Evolutionary conservation across 2,329 filamentous ascomycete genomes (phyloP).

Genomic region (Penicillium sp.): DNA sequence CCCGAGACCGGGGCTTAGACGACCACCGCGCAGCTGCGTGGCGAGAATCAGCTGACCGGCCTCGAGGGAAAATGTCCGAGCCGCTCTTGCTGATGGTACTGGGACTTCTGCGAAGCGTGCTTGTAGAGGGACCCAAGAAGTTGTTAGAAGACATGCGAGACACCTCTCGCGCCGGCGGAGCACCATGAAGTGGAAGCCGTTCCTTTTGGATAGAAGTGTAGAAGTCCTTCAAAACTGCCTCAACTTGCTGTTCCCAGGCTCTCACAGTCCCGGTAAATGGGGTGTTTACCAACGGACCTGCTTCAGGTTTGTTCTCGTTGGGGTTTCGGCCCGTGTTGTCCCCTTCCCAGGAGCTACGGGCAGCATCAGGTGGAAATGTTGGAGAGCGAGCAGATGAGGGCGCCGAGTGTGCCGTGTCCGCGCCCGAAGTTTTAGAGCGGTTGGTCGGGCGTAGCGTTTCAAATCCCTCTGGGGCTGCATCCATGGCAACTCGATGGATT

Average conservation of each 20-base stretch:
- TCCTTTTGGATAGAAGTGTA: constrained; percentile 87
- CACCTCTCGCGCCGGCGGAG: constrained; percentile 49
- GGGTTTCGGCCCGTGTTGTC: constrained; percentile 29
- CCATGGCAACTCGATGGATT: constrained; percentile 72
- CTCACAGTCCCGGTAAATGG: constrained; percentile 73
- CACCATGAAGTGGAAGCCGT: constrained; percentile 81
- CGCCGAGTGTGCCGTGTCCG: constrained; percentile 38
- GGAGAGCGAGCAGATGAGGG: constrained; percentile 22
- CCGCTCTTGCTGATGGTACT: constrained; percentile 92
- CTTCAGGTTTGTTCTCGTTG: constrained; percentile 23
- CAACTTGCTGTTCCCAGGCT: constrained; percentile 85
- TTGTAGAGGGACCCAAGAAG: constrained; percentile 67
- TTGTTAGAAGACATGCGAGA: constrained; percentile 51
- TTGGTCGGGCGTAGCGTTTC: constrained; percentile 52
- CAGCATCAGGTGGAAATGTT: constrained; percentile 18
- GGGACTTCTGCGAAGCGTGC: constrained; percentile 78
- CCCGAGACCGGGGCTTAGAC: constrained; percentile 79
- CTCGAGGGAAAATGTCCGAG: constrained; percentile 72
- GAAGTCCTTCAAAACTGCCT: constrained; percentile 87
- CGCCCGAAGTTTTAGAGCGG: constrained; percentile 34
- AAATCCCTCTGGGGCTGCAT: constrained; percentile 69
- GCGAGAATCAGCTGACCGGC: constrained; percentile 67
- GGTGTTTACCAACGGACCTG: constrained; percentile 72
- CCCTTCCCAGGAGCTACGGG: constrained; percentile 14
- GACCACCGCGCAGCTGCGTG: constrained; percentile 71